Conservation (phyloP, 495 filamentous ascomycete species). For the Rusavskia elegans region DNA sequence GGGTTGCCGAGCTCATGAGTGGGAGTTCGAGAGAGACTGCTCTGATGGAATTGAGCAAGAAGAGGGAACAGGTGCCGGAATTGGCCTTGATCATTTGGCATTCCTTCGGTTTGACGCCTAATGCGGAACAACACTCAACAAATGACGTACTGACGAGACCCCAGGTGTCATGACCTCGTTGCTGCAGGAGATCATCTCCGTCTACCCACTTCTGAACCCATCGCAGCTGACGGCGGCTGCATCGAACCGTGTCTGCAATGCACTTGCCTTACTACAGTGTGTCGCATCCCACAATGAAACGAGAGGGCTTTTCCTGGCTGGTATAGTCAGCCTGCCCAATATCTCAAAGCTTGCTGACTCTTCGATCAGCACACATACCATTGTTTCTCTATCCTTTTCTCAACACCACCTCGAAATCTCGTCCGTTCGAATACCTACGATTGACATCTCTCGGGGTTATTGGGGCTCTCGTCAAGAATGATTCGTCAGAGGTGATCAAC, state of each 20-base stretch:
- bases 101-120: constrained; percentile 67
- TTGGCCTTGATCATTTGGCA: constrained; percentile 96
- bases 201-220: constrained; percentile 91
- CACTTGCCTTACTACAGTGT: constrained; percentile 88
- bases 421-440: constrained; percentile 95
- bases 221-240: constrained; percentile 93
- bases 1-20: constrained; percentile 85
- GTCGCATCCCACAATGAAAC: constrained; percentile 97
- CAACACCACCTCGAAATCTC: constrained; percentile 96
- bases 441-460: constrained; percentile 97
- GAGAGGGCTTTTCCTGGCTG: constrained; percentile 76
- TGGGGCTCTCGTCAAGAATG: constrained; percentile 95
- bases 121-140: neutral
- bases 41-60: constrained; percentile 94
- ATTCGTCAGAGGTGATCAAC: constrained; percentile 96
- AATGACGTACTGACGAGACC: constrained; percentile 9
- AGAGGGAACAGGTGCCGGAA: constrained; percentile 94
- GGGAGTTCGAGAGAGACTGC: constrained; percentile 76
- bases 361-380: constrained; percentile 73
- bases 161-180: constrained; percentile 95
- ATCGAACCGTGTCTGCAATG: constrained; percentile 95
- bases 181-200: constrained; percentile 96
- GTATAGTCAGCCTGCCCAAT: constrained; percentile 28
- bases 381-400: constrained; percentile 97
- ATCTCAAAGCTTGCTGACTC: neutral